Conservation (phyloP, 202 grass and related monocot species). For the Dendrocalamus latiflorus region DNA sequence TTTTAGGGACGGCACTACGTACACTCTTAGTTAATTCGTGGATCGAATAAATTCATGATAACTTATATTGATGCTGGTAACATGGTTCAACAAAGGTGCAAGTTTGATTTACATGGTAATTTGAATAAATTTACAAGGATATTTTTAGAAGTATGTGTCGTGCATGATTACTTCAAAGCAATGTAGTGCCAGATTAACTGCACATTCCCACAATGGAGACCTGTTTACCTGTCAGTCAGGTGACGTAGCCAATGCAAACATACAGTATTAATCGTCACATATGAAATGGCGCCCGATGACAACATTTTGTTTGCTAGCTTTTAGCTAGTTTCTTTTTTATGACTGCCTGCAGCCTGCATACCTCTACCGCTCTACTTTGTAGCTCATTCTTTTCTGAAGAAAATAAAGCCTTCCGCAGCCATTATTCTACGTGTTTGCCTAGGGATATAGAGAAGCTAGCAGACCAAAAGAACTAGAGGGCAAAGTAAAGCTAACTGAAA, state of each 20-base stretch:
- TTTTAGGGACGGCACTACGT: background rate
- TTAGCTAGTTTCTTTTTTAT: slow-evolving; percentile 16
- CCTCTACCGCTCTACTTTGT: background rate
- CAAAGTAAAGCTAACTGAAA: background rate
- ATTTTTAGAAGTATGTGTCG: background rate
- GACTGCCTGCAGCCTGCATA: slow-evolving; percentile 17
- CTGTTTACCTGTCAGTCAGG: slow-evolving; percentile 38
- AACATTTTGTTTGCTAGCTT: slow-evolving; percentile 37
- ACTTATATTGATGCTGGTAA: background rate
- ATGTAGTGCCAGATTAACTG: slow-evolving; percentile 20
- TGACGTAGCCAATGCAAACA: slow-evolving; percentile 21
- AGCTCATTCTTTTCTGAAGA: slow-evolving; percentile 8
- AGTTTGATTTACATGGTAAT: background rate
- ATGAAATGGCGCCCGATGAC: background rate
- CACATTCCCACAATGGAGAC: slow-evolving; percentile 26
- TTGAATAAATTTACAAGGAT: background rate
- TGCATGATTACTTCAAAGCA: slow-evolving; percentile 4
- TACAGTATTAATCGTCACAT: no score
- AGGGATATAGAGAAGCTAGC: background rate
- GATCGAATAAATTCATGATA: background rate
- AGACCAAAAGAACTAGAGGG: background rate
- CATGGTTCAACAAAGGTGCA: background rate
- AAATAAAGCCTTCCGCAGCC: background rate
- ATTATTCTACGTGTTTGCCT: background rate
- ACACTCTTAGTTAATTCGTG: background rate